These are phyloP conservation scores for Daldinia grandis DNA, from an alignment of 495 filamentous ascomycete genomes.

Conservation along the genomic window DNA sequence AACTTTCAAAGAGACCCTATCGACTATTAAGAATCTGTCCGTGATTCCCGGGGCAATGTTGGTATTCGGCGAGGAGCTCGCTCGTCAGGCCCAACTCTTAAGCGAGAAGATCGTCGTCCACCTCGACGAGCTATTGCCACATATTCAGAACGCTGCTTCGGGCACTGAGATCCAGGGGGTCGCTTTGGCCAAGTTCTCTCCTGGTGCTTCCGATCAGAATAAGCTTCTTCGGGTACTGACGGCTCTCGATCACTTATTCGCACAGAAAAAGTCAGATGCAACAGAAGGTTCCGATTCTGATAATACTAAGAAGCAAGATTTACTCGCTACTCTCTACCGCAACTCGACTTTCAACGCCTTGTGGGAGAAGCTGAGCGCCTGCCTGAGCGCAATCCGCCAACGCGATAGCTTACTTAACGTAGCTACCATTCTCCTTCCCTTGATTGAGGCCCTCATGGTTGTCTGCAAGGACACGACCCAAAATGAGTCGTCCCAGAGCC, in stretches of 20 bases:
- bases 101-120: slow-evolving; percentile 85
- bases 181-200: slow-evolving; percentile 94
- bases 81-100: slow-evolving; percentile 82
- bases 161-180: slow-evolving; percentile 95
- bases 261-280: slow-evolving; percentile 66
- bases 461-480: slow-evolving; percentile 97
- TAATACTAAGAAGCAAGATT: slow-evolving; percentile 73
- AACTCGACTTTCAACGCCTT: slow-evolving; percentile 86
- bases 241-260: slow-evolving; percentile 93
- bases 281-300: slow-evolving; percentile 63
- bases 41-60: slow-evolving; percentile 89
- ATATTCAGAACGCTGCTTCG: slow-evolving; percentile 84
- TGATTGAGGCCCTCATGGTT: slow-evolving; percentile 98
- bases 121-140: slow-evolving; percentile 83
- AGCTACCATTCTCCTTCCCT: slow-evolving; percentile 89
- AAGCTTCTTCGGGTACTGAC: slow-evolving; percentile 94
- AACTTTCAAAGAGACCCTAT: slow-evolving; percentile 95
- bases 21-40: slow-evolving; percentile 97
- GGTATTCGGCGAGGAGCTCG: slow-evolving; percentile 89
- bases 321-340: slow-evolving; percentile 87
- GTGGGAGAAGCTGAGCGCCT: slow-evolving; percentile 94
- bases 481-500: slow-evolving; percentile 64
- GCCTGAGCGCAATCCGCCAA: slow-evolving; percentile 84
- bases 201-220: slow-evolving; percentile 91
- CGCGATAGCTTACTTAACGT: slow-evolving; percentile 96